Conservation (phyloP, 768 basidiomycete species). For the Kondoa malvinella region DNA sequence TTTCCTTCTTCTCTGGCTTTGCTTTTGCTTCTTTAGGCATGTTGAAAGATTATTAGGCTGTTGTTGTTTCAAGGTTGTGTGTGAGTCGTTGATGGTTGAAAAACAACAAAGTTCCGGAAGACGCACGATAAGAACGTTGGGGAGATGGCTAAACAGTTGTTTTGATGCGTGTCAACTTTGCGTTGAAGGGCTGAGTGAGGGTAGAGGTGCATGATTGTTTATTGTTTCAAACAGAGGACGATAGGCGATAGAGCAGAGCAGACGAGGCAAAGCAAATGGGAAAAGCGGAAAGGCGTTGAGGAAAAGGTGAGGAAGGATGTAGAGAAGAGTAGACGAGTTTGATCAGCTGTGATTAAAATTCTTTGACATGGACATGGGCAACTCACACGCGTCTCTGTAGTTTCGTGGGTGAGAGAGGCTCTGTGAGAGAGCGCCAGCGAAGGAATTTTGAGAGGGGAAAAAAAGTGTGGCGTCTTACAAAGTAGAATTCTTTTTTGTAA, state of each 20-base stretch:
- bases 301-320: background rate
- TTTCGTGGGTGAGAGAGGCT: background rate
- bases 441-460: no score
- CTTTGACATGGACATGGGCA: background rate
- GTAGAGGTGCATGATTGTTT: no score
- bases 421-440: background rate
- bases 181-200: no score
- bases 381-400: background rate
- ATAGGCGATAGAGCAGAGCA: background rate
- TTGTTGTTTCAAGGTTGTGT: no score
- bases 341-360: background rate
- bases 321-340: background rate
- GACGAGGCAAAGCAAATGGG: background rate
- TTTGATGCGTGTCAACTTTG: no score
- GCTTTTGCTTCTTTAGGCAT: background rate
- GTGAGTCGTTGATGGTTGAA: background rate
- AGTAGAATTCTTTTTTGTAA: no score
- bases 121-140: no score
- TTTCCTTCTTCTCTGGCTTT: background rate
- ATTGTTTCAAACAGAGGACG: background rate
- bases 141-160: no score
- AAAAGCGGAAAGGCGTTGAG: background rate
- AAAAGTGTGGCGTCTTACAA: no score
- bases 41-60: background rate
- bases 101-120: background rate